phyloP scores from a whole-genome alignment of 2,329 filamentous ascomycete genomes.

The Fusarium irregulare region DNA sequence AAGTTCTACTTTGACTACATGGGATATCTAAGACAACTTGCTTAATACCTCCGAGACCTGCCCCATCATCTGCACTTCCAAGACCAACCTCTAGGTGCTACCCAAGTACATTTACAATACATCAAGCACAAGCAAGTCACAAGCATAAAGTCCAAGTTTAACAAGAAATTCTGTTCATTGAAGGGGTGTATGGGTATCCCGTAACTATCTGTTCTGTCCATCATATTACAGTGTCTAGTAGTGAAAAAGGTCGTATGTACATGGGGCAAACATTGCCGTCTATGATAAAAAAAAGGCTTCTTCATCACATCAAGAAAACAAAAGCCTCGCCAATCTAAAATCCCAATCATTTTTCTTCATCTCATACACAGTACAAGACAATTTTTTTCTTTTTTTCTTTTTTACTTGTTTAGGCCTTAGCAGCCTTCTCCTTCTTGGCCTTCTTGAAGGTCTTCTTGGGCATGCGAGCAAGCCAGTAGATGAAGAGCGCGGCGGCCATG shows the following conservation, averaged over 20 bases:
- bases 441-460: conserved; percentile 54
- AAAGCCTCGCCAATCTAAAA: conserved; percentile 19
- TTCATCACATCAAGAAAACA: not conserved
- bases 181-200: conserved; percentile 31
- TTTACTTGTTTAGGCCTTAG: conserved; percentile 6
- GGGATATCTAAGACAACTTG: not conserved
- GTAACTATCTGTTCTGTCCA: conserved; percentile 22
- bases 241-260: conserved; percentile 28
- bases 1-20: not conserved
- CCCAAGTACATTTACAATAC: too few relatives aligned
- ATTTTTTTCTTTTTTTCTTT: not conserved
- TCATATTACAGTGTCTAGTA: conserved; percentile 38
- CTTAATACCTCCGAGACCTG: not conserved
- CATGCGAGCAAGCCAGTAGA: conserved; percentile 68
- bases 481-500: conserved; percentile 62
- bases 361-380: conserved; percentile 15
- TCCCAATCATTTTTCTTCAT: not conserved
- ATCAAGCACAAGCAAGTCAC: not conserved
- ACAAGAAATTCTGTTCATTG: conserved; percentile 26
- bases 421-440: conserved; percentile 49
- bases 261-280: conserved; percentile 35
- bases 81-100: too few relatives aligned
- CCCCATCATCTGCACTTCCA: not conserved
- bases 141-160: too few relatives aligned
- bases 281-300: conserved; percentile 21